A percentile compares a stretch with the other conserved stretches of the same genome.
Evolutionary conservation across 73 alveolate genomes (phyloP).

Genomic region (Tetrahymena borealis): DNA sequence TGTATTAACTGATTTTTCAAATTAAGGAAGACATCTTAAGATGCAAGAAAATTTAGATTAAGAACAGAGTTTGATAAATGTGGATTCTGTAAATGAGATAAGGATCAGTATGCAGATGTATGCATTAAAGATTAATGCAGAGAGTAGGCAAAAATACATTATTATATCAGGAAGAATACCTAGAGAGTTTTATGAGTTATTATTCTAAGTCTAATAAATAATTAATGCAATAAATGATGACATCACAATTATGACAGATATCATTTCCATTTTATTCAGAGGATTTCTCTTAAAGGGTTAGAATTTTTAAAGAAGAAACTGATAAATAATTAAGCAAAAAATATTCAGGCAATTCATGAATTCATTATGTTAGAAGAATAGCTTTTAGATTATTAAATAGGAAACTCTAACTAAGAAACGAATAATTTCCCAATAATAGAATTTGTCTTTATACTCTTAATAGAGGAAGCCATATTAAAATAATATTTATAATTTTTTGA

Average conservation of each 20-base stretch:
- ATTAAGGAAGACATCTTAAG: neutral
- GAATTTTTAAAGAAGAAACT: neutral
- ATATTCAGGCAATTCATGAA: neutral
- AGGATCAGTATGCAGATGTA: neutral
- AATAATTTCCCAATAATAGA: neutral
- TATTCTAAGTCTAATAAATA: neutral
- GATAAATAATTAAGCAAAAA: neutral
- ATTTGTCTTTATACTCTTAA: neutral
- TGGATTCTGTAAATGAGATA: neutral
- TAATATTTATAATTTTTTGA: neutral
- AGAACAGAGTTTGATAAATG: neutral
- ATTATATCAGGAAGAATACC: neutral
- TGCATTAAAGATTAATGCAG: neutral
- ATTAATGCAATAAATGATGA: neutral
- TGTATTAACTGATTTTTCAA: neutral
- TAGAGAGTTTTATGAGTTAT: neutral
- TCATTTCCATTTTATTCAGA: neutral
- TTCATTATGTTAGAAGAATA: neutral
- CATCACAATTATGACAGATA: neutral
- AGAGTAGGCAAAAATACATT: neutral
- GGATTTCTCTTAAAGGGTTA: neutral
- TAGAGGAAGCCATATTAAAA: neutral
- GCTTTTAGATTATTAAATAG: neutral
- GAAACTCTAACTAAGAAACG: neutral
- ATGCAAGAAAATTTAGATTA: neutral